A percentile compares a stretch with the other conserved stretches of the same genome.
phyloP scores from a whole-genome alignment of 1,284 basidiomycete genomes.

The Vanrija sp. region DNA sequence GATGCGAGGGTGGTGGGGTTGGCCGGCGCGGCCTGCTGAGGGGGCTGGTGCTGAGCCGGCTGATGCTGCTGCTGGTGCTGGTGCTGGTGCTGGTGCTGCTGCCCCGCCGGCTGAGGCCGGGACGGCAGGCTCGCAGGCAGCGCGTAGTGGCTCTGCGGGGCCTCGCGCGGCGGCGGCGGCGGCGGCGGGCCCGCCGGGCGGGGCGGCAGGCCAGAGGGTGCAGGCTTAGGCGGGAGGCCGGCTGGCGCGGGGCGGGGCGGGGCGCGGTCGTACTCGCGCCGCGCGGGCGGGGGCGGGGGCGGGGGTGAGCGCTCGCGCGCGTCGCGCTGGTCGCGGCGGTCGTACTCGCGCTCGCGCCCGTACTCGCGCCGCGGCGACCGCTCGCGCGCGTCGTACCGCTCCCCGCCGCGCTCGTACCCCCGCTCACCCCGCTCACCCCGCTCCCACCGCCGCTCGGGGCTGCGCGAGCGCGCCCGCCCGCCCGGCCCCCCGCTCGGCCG shows the following conservation, averaged over 20 bases:
- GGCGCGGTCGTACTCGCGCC: slow-evolving; percentile 1
- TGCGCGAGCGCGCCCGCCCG: neutral
- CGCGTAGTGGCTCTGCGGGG: neutral
- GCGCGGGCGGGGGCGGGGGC: neutral
- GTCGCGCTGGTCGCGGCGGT: slow-evolving; percentile 1
- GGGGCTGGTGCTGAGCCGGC: neutral
- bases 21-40: neutral
- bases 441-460: neutral
- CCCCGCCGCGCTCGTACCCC: neutral
- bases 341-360: neutral
- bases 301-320: neutral
- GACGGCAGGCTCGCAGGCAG: neutral
- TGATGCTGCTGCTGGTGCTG: neutral
- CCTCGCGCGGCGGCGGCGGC: neutral
- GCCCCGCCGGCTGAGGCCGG: slow-evolving; percentile 1
- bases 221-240: slow-evolving; percentile 8
- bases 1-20: slow-evolving; percentile 10
- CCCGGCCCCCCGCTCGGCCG: neutral
- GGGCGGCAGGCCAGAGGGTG: slow-evolving; percentile 5
- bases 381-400: neutral
- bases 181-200: slow-evolving; percentile 13
- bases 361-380: neutral
- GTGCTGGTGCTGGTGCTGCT: neutral
- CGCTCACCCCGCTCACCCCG: neutral
- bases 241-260: neutral